Conservation (phyloP, 805 yeast genomes). For the Allodekkera sacchari region DNA sequence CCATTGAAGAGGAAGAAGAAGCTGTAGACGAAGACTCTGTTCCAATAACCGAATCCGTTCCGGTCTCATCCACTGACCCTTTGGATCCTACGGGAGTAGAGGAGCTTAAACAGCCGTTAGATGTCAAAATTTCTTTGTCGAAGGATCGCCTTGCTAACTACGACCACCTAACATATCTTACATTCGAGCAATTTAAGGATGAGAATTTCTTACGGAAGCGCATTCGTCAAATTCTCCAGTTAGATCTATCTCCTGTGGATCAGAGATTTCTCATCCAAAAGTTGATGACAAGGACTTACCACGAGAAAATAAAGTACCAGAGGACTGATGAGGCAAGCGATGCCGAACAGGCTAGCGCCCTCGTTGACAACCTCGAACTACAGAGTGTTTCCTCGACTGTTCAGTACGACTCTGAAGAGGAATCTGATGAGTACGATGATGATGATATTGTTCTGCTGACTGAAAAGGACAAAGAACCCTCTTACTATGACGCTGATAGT, state of each 20-base stretch:
- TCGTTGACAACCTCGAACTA: not conserved
- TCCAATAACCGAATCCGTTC: slow-evolving; percentile 1
- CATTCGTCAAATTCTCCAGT: slow-evolving; percentile 38
- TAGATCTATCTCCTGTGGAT: slow-evolving; percentile 32
- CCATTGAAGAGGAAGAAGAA: slow-evolving; percentile 36
- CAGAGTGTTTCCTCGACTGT: slow-evolving; percentile 1
- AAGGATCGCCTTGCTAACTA: slow-evolving; percentile 8
- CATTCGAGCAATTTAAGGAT: slow-evolving; percentile 27
- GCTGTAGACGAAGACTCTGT: slow-evolving; percentile 11
- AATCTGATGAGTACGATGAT: slow-evolving; percentile 13
- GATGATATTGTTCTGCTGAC: slow-evolving; percentile 34
- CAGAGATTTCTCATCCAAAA: slow-evolving; percentile 48
- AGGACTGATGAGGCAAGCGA: not conserved
- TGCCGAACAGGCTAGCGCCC: not conserved
- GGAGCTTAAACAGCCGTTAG: slow-evolving; percentile 7
- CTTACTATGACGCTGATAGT: slow-evolving; percentile 36
- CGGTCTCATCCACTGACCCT: not conserved
- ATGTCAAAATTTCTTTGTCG: slow-evolving; percentile 1
- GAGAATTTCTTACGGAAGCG: slow-evolving; percentile 34
- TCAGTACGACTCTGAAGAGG: slow-evolving; percentile 8
- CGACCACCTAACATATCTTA: slow-evolving; percentile 22
- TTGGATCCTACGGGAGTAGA: slow-evolving; percentile 14
- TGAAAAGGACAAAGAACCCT: slow-evolving; percentile 38
- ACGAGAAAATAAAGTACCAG: slow-evolving; percentile 31
- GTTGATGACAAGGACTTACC: slow-evolving; percentile 62